Evolutionary conservation across 768 basidiomycete species (phyloP).

Genomic region (Lactifluus hygrophoroides): DNA sequence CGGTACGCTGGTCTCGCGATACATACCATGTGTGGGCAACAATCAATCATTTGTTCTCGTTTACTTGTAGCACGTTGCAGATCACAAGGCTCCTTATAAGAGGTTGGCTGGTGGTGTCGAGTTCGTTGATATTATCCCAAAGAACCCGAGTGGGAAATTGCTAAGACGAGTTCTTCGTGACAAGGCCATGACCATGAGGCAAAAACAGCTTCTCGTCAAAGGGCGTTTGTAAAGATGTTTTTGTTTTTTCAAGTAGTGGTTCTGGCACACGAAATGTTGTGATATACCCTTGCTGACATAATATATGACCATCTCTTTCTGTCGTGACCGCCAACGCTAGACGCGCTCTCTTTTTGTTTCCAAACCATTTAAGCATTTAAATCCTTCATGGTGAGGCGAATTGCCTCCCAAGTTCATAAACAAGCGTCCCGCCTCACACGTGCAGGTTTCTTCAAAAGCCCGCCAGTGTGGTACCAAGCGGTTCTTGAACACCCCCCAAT

Average conservation of each 20-base stretch:
- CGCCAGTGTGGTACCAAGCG: conserved; percentile 79
- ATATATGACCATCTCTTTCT: background rate
- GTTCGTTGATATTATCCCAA: conserved; percentile 31
- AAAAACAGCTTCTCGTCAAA: background rate
- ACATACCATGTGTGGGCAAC: background rate
- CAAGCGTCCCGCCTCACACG: conserved; percentile 75
- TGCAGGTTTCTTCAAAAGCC: conserved; percentile 47
- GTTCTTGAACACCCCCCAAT: conserved; percentile 86
- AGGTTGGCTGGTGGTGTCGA: conserved; percentile 31
- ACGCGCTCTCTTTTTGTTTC: background rate
- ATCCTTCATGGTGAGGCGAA: conserved; percentile 57
- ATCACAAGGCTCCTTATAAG: conserved; percentile 31
- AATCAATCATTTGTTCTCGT: background rate
- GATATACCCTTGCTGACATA: background rate
- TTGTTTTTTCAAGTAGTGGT: too few species aligned
- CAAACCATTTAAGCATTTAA: too few species aligned
- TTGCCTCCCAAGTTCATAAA: conserved; percentile 85
- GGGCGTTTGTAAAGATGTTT: background rate
- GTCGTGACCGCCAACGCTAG: background rate
- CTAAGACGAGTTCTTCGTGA: conserved; percentile 26
- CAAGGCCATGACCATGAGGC: conserved; percentile 17
- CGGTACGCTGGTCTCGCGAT: conserved; percentile 1
- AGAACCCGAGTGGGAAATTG: conserved; percentile 28
- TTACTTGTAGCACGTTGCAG: conserved; percentile 25
- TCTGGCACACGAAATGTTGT: too few species aligned